Conservation (phyloP, 306 rosid species). For the Quercus robur region DNA sequence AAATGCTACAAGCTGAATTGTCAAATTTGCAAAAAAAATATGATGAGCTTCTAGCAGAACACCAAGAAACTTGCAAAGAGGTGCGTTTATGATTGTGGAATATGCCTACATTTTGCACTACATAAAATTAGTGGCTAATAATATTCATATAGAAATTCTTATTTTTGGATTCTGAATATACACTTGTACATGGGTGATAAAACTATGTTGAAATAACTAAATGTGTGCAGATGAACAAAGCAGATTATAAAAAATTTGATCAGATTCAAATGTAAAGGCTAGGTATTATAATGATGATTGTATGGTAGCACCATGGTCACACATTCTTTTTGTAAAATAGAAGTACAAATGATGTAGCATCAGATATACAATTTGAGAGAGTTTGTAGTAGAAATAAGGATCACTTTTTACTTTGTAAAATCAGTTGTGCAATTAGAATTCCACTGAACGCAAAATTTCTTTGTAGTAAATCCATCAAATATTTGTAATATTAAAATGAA, state of each 20-base stretch:
- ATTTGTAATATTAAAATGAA: no score
- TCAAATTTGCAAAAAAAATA: slow-evolving; percentile 71
- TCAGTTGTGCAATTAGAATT: neutral
- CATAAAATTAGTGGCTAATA: neutral
- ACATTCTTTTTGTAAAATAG: neutral
- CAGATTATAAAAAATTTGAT: neutral
- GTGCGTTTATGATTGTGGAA: slow-evolving; percentile 24
- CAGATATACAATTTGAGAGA: neutral
- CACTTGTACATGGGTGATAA: neutral
- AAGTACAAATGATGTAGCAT: neutral
- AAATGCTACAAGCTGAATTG: slow-evolving; percentile 71
- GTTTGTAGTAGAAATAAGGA: neutral
- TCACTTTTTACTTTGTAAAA: neutral
- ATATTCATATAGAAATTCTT: neutral
- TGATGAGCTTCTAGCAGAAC: slow-evolving; percentile 50
- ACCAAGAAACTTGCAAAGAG: slow-evolving; percentile 77
- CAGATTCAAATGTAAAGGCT: neutral
- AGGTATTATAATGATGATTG: neutral
- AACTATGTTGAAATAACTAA: neutral
- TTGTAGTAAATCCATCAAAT: neutral
- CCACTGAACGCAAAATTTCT: neutral
- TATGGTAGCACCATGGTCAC: neutral
- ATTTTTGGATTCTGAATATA: neutral
- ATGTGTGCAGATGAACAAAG: neutral
- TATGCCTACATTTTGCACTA: neutral